phyloP scores from a whole-genome alignment of 306 rosid genomes.

The Cyclanthera cordifolia region DNA sequence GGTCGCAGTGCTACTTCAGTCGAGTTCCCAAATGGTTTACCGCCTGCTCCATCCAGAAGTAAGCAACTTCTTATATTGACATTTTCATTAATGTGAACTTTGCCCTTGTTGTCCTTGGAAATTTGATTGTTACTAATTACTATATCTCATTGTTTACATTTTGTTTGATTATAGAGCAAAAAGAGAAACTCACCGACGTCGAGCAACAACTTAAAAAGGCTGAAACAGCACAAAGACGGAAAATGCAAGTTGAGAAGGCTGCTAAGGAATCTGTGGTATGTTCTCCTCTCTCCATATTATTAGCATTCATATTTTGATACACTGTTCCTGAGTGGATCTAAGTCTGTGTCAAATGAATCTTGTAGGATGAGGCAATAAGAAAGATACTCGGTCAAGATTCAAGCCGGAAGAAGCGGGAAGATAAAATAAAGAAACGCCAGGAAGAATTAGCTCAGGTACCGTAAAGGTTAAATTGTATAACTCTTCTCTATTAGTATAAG shows the following conservation, averaged over 20 bases:
- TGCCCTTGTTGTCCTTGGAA: neutral
- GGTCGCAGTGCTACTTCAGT: conserved; percentile 50
- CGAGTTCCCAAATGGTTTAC: conserved; percentile 90
- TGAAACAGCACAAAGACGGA: conserved; percentile 91
- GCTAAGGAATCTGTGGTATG: conserved; percentile 81
- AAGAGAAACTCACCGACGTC: conserved; percentile 67
- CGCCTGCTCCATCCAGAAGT: conserved; percentile 93
- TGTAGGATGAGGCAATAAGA: conserved; percentile 80
- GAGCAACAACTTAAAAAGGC: conserved; percentile 88
- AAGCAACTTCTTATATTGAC: conserved; percentile 24
- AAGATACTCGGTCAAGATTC: conserved; percentile 98
- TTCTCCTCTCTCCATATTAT: conserved; percentile 12
- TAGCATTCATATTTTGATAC: conserved; percentile 8
- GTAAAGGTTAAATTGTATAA: neutral
- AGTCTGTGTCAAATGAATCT: neutral
- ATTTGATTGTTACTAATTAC: too few species aligned
- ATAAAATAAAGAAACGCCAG: conserved; percentile 81
- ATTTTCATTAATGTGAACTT: neutral
- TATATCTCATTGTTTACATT: conserved; percentile 5
- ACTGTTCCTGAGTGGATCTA: neutral
- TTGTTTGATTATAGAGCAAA: conserved; percentile 52
- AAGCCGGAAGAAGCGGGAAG: conserved; percentile 78
- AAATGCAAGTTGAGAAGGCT: conserved; percentile 87
- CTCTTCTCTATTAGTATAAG: neutral
- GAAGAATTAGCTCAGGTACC: conserved; percentile 80